Percentiles rank a stretch among this genome's conserved stretches.
These are phyloP conservation scores for Fusarium buharicum DNA, from an alignment of 2,329 filamentous ascomycete species.

Conservation along the genomic window DNA sequence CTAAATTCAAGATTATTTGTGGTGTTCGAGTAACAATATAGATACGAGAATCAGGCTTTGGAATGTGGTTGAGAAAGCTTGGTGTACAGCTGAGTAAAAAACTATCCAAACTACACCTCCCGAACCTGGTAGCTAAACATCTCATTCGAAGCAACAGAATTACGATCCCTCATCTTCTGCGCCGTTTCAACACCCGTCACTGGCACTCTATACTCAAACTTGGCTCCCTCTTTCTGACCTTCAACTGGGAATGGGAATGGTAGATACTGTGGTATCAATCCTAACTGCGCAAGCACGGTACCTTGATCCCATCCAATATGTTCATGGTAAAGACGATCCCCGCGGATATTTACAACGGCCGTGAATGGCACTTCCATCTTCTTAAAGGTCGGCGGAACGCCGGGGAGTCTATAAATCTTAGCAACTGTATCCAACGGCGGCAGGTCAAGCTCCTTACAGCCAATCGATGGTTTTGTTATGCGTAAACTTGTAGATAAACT, in stretches of 20 bases:
- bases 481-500: constrained; percentile 73
- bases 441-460: constrained; percentile 62
- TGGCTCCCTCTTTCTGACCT: constrained; percentile 43
- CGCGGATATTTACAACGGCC: constrained; percentile 70
- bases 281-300: constrained; percentile 69
- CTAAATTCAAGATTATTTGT: no score
- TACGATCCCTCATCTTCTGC: constrained; percentile 48
- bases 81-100: background rate
- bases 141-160: constrained; percentile 47
- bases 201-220: constrained; percentile 48
- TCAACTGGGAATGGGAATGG: constrained; percentile 67
- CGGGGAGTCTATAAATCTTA: constrained; percentile 55
- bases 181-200: constrained; percentile 49
- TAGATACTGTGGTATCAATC: constrained; percentile 67
- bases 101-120: constrained; percentile 18
- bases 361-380: constrained; percentile 69
- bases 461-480: constrained; percentile 73
- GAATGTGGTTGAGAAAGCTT: background rate
- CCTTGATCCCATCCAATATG: constrained; percentile 76
- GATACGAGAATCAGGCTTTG: no score
- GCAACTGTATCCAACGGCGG: accelerated
- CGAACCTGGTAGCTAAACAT: constrained; percentile 46
- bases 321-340: constrained; percentile 72
- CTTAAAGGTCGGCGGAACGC: constrained; percentile 64
- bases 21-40: no score